Percentiles rank a stretch among this genome's conserved stretches.
These are phyloP conservation scores for Ceratocystis diversiconidia DNA, from an alignment of 2,329 filamentous ascomycete genomes.

Conservation along the genomic window DNA sequence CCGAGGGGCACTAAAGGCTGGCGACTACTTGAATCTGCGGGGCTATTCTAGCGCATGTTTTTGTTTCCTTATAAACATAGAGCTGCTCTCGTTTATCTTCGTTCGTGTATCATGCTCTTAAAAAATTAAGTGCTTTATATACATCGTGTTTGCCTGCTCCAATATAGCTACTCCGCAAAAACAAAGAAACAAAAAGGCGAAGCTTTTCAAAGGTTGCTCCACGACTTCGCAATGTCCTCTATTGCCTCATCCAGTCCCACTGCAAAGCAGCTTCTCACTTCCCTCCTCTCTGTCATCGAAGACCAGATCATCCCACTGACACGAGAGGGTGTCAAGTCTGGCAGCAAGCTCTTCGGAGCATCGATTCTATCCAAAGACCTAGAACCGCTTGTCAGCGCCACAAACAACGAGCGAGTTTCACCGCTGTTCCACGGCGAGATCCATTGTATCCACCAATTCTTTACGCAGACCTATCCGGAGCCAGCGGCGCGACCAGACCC, in stretches of 20 bases:
- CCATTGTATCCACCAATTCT: conserved; percentile 46
- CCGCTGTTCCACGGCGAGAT: conserved; percentile 46
- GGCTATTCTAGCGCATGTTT: background rate
- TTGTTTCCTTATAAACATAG: background rate
- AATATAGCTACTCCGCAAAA: background rate
- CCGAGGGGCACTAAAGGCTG: background rate
- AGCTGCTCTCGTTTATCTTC: background rate
- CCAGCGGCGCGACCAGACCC: conserved; percentile 28
- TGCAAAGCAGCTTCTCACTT: conserved; percentile 25
- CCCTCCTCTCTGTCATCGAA: conserved; percentile 32
- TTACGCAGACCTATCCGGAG: conserved; percentile 27
- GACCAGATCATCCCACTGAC: conserved; percentile 38
- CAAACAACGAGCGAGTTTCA: conserved; percentile 41
- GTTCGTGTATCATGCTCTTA: background rate
- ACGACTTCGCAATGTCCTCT: conserved; percentile 18
- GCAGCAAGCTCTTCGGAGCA: conserved; percentile 43
- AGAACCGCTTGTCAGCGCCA: conserved; percentile 34
- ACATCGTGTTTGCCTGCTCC: background rate
- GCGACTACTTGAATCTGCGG: background rate
- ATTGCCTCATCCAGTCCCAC: background rate
- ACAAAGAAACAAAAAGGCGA: background rate
- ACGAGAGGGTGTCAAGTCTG: conserved; percentile 33
- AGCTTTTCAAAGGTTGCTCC: conserved; percentile 14
- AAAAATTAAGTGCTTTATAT: background rate
- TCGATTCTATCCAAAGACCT: conserved; percentile 35